These are phyloP conservation scores for Eudorina sp. DNA, from an alignment of 139 green algal genomes.

Conservation along the genomic window DNA sequence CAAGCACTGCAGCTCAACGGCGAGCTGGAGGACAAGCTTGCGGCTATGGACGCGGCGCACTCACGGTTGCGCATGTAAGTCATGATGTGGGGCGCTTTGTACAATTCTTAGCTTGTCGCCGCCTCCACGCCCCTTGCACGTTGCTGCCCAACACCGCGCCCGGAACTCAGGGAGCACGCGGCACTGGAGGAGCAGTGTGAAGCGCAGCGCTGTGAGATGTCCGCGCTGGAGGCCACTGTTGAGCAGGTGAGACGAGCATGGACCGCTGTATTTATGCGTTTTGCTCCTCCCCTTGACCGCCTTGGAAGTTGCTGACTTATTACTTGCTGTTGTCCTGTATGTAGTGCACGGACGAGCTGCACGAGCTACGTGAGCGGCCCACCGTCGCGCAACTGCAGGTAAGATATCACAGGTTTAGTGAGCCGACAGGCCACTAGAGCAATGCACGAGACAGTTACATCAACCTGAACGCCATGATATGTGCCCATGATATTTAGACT, in stretches of 20 bases:
- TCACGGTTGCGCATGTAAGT: neutral
- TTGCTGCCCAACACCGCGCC: too few relatives aligned
- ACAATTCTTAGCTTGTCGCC: neutral
- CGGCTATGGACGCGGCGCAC: neutral
- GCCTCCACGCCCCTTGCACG: too few relatives aligned
- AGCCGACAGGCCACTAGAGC: too few relatives aligned
- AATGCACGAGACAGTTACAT: too few relatives aligned
- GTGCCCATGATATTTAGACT: too few relatives aligned
- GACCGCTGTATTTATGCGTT: neutral
- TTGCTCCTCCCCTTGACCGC: too few relatives aligned
- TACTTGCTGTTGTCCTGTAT: too few relatives aligned
- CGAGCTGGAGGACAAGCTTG: slow-evolving; percentile 4
- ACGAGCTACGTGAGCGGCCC: neutral
- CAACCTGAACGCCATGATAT: too few relatives aligned
- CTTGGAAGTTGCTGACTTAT: too few relatives aligned
- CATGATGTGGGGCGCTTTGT: neutral
- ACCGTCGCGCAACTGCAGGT: neutral
- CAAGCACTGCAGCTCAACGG: neutral
- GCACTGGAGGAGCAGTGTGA: slow-evolving; percentile 33
- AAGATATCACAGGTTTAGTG: too few relatives aligned
- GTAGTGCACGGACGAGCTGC: slow-evolving; percentile 30
- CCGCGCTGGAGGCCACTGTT: slow-evolving; percentile 10
- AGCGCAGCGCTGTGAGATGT: slow-evolving; percentile 3
- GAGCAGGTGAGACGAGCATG: slow-evolving; percentile 32
- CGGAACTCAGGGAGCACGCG: neutral